A percentile compares a stretch with the other conserved stretches of the same genome.
Conservation (phyloP, 768 basidiomycete genomes). For the Trametes coccinea region DNA sequence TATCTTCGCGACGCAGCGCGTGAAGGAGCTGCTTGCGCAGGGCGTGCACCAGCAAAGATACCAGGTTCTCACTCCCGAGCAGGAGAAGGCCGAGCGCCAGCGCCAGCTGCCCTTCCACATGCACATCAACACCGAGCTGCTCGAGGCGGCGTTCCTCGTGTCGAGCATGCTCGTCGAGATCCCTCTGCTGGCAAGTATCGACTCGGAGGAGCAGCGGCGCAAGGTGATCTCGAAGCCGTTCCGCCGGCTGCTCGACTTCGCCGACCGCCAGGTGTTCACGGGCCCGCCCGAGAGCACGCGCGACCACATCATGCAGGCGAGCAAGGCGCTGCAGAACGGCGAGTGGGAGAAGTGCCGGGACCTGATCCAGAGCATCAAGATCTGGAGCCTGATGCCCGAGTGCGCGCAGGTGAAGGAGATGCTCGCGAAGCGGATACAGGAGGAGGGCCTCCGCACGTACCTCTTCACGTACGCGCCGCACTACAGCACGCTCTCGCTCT, state of each 20-base stretch:
- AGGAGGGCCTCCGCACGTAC: slow-evolving; percentile 95
- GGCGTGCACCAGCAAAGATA: slow-evolving; percentile 93
- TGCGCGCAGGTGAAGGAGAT: slow-evolving; percentile 87
- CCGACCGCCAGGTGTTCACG: slow-evolving; percentile 96
- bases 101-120: slow-evolving; percentile 98
- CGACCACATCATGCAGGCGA: slow-evolving; percentile 99
- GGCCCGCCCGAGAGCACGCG: slow-evolving; percentile 98
- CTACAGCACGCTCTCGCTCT: slow-evolving; percentile 88
- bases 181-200: slow-evolving; percentile 90
- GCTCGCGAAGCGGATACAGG: slow-evolving; percentile 96
- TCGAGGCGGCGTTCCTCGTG: slow-evolving; percentile 96
- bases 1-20: slow-evolving; percentile 94
- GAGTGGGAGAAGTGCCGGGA: slow-evolving; percentile 97
- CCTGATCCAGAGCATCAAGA: slow-evolving; percentile 93
- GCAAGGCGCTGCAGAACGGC: slow-evolving; percentile 92
- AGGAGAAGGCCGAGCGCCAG: slow-evolving; percentile 95
- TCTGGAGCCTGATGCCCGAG: slow-evolving; percentile 97
- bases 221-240: slow-evolving; percentile 97
- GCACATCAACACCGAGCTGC: slow-evolving; percentile 97
- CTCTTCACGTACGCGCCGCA: slow-evolving; percentile 96
- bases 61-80: slow-evolving; percentile 86
- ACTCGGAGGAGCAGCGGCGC: slow-evolving; percentile 90
- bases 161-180: slow-evolving; percentile 99
- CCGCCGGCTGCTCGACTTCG: slow-evolving; percentile 91
- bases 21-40: slow-evolving; percentile 96